Conservation (phyloP, 768 basidiomycete genomes). For the Solioccasus polychromus region DNA sequence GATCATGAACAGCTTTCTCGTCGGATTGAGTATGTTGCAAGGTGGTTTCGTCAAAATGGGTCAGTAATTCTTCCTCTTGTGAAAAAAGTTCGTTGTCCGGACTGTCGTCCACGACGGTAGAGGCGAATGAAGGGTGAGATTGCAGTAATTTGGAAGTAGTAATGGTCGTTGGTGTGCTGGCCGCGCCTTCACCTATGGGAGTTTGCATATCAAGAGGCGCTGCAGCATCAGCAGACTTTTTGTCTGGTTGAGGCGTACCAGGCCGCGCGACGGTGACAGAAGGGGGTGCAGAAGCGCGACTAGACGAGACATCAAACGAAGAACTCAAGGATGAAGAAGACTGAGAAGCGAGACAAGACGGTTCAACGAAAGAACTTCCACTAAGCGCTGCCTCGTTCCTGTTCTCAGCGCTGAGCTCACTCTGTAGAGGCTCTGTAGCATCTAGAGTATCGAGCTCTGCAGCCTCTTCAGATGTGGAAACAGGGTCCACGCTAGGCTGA, state of each 20-base stretch:
- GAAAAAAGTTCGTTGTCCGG: conserved; percentile 30
- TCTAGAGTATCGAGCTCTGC: conserved; percentile 16
- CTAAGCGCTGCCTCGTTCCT: conserved; percentile 13
- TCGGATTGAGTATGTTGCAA: conserved; percentile 17
- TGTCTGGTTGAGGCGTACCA: conserved; percentile 39
- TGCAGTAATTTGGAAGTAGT: conserved; percentile 35
- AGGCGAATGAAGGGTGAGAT: conserved; percentile 43
- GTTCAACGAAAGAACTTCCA: conserved; percentile 25
- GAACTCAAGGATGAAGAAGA: conserved; percentile 33
- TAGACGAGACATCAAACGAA: conserved; percentile 46
- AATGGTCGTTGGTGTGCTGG: conserved; percentile 4
- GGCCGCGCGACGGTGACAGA: conserved; percentile 28
- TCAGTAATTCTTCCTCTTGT: conserved; percentile 25
- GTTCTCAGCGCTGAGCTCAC: conserved; percentile 17
- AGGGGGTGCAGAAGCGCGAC: conserved; percentile 37
- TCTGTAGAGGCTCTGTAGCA: conserved; percentile 18
- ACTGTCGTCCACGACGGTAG: conserved; percentile 51
- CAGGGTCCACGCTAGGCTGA: conserved; percentile 21
- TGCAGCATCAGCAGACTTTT: conserved; percentile 47
- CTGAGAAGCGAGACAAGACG: conserved; percentile 31
- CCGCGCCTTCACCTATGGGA: conserved; percentile 8
- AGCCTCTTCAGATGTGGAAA: conserved; percentile 20
- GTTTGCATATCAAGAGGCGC: conserved; percentile 46
- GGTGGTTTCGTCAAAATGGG: conserved; percentile 17
- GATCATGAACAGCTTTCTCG: conserved; percentile 17